Base-by-base conservation (phyloP, 345 rosid genomes). In the Kandelia obovata region DNA sequence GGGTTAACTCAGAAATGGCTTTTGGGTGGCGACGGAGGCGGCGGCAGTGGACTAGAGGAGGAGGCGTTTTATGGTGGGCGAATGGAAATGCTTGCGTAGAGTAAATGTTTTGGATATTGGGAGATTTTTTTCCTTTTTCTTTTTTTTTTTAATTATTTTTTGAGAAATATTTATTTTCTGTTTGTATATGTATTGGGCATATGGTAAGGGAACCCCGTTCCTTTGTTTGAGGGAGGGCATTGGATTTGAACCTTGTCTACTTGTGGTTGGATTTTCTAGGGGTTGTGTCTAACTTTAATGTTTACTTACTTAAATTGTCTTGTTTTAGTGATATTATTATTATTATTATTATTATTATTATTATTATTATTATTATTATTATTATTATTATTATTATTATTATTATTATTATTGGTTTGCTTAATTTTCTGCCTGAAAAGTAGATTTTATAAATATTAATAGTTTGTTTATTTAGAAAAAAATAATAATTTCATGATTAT, bases 191-290 rank as follows among this genome's bases (percentile, higher is more conserved):
- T 53, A 17, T 35, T 60, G 21, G 19, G 3, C 58, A 32, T 30
- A 28, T 63, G 17, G 31, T 46, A 34, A 73, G 58, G 49, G 49
- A 70, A n/a, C 64, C 67, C 72, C 80, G 55, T 82, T 80, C 79
- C 69, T 81, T 64, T 43, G 52, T 61, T 70, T 60, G 61, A 76
- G 61, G 71, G 81, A 73, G 34, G 27, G 66, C 55, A 43, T 76
- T 59, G 47, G 70, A 46, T 72, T 65, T 62, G 71, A 87, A 79
- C 75, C 16, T 43, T 43, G 49, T 43, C 17, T 3, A 43, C 49
- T 43, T 43, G 49, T 11, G 5, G 17, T 43, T 43, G 76, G 66
- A 84, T 79, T 75, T 75, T 80, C 78, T 71, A 43, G 71, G 77
- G 71, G 9, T 34, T 34, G 2, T 7, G 8, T 34, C 8, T 7